These are phyloP conservation scores for Leptomonas seymouri DNA, from an alignment of 208 protist species.

Conservation along the genomic window DNA sequence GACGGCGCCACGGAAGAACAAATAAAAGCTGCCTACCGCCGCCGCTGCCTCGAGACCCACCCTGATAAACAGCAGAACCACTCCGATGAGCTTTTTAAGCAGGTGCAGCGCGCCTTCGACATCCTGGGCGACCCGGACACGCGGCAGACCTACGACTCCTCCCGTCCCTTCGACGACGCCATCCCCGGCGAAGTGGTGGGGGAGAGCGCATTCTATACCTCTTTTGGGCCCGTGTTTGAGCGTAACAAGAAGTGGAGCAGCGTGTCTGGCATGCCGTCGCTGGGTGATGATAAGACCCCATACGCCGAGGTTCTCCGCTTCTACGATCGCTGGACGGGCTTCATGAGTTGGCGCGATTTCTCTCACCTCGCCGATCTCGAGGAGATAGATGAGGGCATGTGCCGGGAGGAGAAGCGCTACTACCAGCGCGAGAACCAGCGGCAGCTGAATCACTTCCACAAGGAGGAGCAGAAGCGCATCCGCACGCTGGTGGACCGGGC, in stretches of 20 bases:
- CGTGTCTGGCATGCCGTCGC: slow-evolving; percentile 61
- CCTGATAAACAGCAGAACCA: slow-evolving; percentile 94
- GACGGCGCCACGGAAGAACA: slow-evolving; percentile 73
- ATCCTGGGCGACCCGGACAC: slow-evolving; percentile 91
- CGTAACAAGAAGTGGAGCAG: slow-evolving; percentile 92
- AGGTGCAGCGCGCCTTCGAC: slow-evolving; percentile 94
- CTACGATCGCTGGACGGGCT: slow-evolving; percentile 96
- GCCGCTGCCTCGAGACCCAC: slow-evolving; percentile 94
- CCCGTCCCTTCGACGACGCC: slow-evolving; percentile 93
- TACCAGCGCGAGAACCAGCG: slow-evolving; percentile 97
- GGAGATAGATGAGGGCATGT: slow-evolving; percentile 92
- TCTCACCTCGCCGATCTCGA: slow-evolving; percentile 93
- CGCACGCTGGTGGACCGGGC: slow-evolving; percentile 89
- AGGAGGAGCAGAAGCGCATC: slow-evolving; percentile 92
- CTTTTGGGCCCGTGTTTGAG: slow-evolving; percentile 92
- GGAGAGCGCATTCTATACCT: slow-evolving; percentile 86
- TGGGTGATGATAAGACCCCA: slow-evolving; percentile 72
- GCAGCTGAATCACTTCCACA: slow-evolving; percentile 75
- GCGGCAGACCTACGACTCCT: slow-evolving; percentile 94
- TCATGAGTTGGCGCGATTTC: slow-evolving; percentile 97
- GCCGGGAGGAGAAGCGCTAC: slow-evolving; percentile 96
- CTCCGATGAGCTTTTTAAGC: slow-evolving; percentile 93
- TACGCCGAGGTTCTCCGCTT: slow-evolving; percentile 89
- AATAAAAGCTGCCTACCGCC: slow-evolving; percentile 89
- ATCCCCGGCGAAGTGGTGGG: slow-evolving; percentile 79